Evolutionary conservation across 495 filamentous ascomycete genomes (phyloP), one percentile per base, ranked within the genome.

Genomic region (Paragyromitra xinjiangensis): DNA sequence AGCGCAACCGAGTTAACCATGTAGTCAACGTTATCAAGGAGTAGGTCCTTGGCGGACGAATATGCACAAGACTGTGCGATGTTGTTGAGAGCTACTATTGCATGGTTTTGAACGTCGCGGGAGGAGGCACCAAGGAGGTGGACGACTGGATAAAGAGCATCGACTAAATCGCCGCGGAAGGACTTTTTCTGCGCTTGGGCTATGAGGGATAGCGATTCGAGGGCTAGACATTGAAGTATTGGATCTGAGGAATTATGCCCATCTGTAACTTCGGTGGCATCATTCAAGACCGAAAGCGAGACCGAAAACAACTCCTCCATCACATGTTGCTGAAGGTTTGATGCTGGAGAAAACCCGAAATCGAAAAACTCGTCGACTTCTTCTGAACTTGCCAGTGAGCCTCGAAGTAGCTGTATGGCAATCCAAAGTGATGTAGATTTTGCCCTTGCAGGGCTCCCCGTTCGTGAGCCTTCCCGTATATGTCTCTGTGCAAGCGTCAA

Each of bases 1-100:
- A 98, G 85, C 0, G 92, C 92, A 6, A 98, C 90, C 0, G 95
- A 92, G 81, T 98, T 98, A 61, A 97, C 91, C 84, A 99, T 91
- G 82, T 99, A 99, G 83, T 99, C 95, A 29, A 92, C 94, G 76
- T 99, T 99, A 40, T 93, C 91, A 59, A 98, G 88, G 58, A 99
- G 90, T 74, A 99, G 85, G 11, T 93, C 89, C 42, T 91, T 91
- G 9, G 94, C 90, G 78, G 87, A 90, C 0, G 80, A 50, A 80
- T 98, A 99, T 19, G 88, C 90, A 83, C 94, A 98, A 0, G 91
- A 85, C 7, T 83, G 81, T 8, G 95, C 91, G 39, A 98, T 85
- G 12, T 90, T 89, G 79, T 97, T 94, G 2, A 99, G 88, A 59
- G 91, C 93, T 3, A 89, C 89, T 78, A 98, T 93, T 22, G 94